Base-by-base conservation (phyloP, 805 yeast species). In the Alloascoidea hylecoeti region DNA sequence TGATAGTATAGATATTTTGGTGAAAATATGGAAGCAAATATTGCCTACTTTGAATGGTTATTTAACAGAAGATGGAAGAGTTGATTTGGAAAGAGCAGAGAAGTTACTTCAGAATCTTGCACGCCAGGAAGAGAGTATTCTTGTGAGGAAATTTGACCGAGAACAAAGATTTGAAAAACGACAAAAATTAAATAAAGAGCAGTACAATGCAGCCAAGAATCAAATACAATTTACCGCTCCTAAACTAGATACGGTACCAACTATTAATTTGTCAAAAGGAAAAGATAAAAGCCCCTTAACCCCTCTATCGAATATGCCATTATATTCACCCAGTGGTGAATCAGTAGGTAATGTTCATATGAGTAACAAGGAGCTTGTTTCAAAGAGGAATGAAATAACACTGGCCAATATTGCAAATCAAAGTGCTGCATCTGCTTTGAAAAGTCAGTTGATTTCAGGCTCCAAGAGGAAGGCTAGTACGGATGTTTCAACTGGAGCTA, bases 51-150 rank as follows among this genome's bases (percentile, higher is more conserved):
- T 82, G 63, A 74, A 71, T 38, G 80, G 82, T 15, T 92, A 78
- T 55, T 68, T 92, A 51, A 89, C 97, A 1, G 74, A 88, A 47
- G 98, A 92, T 56, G 99, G 99, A 33, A 64, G 65, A 14, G 68
- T 92, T 37, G 76, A 85, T 51, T 56, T 88, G 35, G 72, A 68
- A 32, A 75, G 84, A 38, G 95, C 85, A 3, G 94, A 88, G 47
- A 64, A 65, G 36, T 58, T 92, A 41, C 58, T 92, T 58, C 53
- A 57, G 16, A 71, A 66, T 16, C 63, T 92, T 33, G 82, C 89
- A 5, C 50, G 61, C 23, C 78, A 78, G 50, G 99, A 92, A 53
- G 81, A 75, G 38, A 78, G 68, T 4, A 83, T 92, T 36, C 83
- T 92, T 58, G 66, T n/a, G 41, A 68, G 69, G 36, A 68, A 82